Base-by-base conservation (phyloP, 768 basidiomycete genomes). In the Suillus decipiens region DNA sequence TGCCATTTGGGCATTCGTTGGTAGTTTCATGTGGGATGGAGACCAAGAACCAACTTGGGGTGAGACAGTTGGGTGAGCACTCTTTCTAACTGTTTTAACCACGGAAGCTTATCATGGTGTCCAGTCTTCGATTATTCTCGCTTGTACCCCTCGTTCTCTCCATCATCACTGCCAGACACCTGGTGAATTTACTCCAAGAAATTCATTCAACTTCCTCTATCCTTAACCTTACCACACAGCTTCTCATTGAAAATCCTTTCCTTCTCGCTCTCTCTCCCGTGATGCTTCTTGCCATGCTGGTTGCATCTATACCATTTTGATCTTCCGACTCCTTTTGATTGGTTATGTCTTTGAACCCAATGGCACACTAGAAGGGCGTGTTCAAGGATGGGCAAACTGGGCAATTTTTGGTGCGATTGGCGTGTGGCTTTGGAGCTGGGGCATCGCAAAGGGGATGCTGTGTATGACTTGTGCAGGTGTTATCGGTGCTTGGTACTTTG, bases 401-500 rank as follows among this genome's bases (percentile, higher is more conserved):
- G 88, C 92, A 63, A 88, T 88, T 33, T 73, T 81, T n/a, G 76
- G 78, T 3, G 78, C 83, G 1, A 72, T 83, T 5, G 72, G 75
- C 2, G 73, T 86, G 0, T 90, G 88, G 86, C 73, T 88, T n/a
- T 90, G 89, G 89, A 87, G 83, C 22, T 88, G 89, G 84, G 85
- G 83, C 11, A 89, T 97, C 7, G 86, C 91, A 22, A 82, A 94
- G 45, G 95, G 95, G 1, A 72, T 93, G 1, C 76, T 95, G 50
- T 81, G 93, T 8, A 91, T 89, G 60, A 85, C 88, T 2, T 86
- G 88, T 62, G 89, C 93, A 0, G 89, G 89, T 36, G 92, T 95
- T 5, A 85, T 98, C 39, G 95, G 94, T 2, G 88, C 89, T 51
- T 98, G 95, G 95, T 97, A 96, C 72, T 96, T 93, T 76, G 73